Evolutionary conservation across 345 rosid species (phyloP), one percentile per base, ranked within the genome.

Genomic region (Trapa incisa): DNA sequence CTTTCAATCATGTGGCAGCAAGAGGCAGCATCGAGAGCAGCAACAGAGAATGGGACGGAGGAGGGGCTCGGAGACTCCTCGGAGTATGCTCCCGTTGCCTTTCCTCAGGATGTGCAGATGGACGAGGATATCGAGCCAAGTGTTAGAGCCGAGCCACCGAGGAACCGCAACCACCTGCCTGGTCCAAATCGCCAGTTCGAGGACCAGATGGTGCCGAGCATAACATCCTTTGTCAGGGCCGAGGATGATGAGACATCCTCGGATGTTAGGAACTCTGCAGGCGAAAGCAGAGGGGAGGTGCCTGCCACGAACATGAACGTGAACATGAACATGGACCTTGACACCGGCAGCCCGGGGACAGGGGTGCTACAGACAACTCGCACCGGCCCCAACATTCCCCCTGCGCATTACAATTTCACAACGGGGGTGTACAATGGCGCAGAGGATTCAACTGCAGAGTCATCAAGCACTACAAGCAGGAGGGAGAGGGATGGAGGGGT

Each of bases 201-300:
- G 71, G 99, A 93, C 82, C 99, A 93, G 73, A 90, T 90, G 99
- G 99, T 93, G 41, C 99, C 99, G 48, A 93, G 95, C 84, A 86
- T 93, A 75, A 87, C 97, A 67, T 71, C 92, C 73, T 72, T 90
- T 61, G 66, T 88, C 45, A 84, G 98, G 77, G 83, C 76, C 10
- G 89, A 85, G 74, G 96, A 82, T 22, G 89, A 83, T 72, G 98
- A 87, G 75, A 74, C 94, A 65, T 85, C 92, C 64, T 68, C 77
- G 8, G 81, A 78, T 80, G 72, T 83, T 71, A 81, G 66, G 74
- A 86, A 80, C 65, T 76, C 80, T 4, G 76, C 58, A 6, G 88
- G 78, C 72, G 88, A 85, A 22, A 76, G 83, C 77, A 82, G 97
- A 81, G 97, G 92, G 54, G 98, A 90, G 80, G 97, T 93, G 68